Evolutionary conservation across 768 basidiomycete species (phyloP).

Genomic region (Tricholomella constricta): DNA sequence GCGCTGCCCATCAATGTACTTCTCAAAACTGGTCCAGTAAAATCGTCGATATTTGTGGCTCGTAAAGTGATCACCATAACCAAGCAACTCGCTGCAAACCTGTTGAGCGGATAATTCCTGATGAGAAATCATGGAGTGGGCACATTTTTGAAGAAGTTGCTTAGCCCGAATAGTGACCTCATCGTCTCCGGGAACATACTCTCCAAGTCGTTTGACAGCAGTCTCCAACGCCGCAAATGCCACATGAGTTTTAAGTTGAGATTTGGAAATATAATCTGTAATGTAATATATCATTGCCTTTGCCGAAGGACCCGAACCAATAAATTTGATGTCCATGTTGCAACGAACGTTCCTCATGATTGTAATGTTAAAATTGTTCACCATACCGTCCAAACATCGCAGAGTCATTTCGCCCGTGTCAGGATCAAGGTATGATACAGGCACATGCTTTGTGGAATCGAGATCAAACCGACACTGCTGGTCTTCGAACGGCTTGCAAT

Average conservation of each 20-base stretch:
- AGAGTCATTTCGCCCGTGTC: slow-evolving; percentile 34
- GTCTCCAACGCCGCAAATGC: slow-evolving; percentile 39
- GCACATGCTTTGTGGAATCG: slow-evolving; percentile 16
- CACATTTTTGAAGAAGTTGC: slow-evolving; percentile 36
- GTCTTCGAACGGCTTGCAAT: slow-evolving; percentile 32
- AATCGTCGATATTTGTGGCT: neutral
- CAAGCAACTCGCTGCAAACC: neutral
- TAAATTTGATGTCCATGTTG: too few species aligned
- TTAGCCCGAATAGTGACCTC: slow-evolving; percentile 25
- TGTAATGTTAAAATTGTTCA: slow-evolving; percentile 45
- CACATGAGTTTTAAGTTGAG: slow-evolving; percentile 41
- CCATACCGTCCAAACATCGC: slow-evolving; percentile 36
- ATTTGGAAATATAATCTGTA: slow-evolving; percentile 51
- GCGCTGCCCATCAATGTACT: neutral
- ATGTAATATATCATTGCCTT: slow-evolving; percentile 49
- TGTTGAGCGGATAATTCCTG: neutral
- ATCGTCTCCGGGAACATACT: slow-evolving; percentile 19
- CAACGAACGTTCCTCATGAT: slow-evolving; percentile 38
- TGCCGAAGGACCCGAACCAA: slow-evolving; percentile 38
- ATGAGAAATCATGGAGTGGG: too few species aligned
- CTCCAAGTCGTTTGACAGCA: slow-evolving; percentile 32
- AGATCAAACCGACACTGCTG: slow-evolving; percentile 35
- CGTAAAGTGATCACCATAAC: neutral
- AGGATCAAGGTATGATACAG: slow-evolving; percentile 23
- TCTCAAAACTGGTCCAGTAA: neutral